A percentile compares a stretch with the other conserved stretches of the same genome.
Evolutionary conservation across 306 rosid genomes (phyloP).

Genomic region (Vicia villosa): DNA sequence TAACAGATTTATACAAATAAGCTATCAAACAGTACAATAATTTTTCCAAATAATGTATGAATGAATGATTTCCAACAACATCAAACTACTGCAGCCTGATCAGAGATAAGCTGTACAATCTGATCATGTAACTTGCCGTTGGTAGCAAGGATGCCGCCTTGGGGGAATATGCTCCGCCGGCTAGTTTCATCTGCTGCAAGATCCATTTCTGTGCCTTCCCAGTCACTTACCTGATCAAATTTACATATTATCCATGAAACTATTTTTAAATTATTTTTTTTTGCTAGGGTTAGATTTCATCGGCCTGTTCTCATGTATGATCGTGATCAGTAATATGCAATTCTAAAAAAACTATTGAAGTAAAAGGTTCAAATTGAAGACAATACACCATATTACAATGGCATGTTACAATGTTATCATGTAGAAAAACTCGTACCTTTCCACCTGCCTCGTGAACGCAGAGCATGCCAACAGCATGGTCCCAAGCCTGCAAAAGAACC

Average conservation of each 20-base stretch:
- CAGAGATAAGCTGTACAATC: constrained; percentile 56
- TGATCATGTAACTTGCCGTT: constrained; percentile 59
- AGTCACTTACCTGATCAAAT: constrained; percentile 69
- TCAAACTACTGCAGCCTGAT: constrained; percentile 40
- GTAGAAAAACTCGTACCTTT: constrained; percentile 31
- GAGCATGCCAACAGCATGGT: constrained; percentile 50
- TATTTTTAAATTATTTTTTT: too few species aligned
- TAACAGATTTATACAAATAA: constrained; percentile 19
- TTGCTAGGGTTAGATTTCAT: too few species aligned
- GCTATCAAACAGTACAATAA: constrained; percentile 1
- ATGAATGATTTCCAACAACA: constrained; percentile 10
- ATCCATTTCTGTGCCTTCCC: constrained; percentile 73
- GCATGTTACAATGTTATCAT: constrained; percentile 1
- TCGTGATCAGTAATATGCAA: too few species aligned
- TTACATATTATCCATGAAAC: constrained; percentile 13
- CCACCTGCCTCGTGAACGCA: constrained; percentile 51
- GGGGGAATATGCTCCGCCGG: constrained; percentile 67
- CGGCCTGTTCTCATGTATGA: too few species aligned
- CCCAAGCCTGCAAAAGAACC: constrained; percentile 44
- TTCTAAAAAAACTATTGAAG: neutral
- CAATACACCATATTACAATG: neutral
- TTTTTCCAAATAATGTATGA: neutral
- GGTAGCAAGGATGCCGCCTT: constrained; percentile 71
- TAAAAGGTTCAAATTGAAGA: neutral
- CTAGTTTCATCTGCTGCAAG: constrained; percentile 69